Evolutionary conservation across 495 filamentous ascomycete species (phyloP), one percentile per base, ranked within the genome.

Genomic region (Penicillium tannophilum): DNA sequence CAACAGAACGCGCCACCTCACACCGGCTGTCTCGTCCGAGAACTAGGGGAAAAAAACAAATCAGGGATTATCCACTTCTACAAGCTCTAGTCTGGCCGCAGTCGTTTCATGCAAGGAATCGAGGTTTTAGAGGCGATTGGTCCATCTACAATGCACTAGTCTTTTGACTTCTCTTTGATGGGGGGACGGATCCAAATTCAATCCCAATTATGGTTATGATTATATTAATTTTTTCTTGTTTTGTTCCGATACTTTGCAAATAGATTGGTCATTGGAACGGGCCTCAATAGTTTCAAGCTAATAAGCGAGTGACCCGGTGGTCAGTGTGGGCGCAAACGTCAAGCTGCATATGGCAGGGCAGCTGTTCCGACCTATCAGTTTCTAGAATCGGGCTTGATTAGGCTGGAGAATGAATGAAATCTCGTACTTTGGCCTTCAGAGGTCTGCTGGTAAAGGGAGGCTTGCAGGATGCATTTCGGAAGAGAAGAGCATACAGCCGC

Each of bases 81-180:
- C 14, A 36, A 36, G 3, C 33, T 36, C 20, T 23, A 23, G 10
- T 14, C 33, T 42, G 48, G 41, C 44, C 33, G 50, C 48, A 55
- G 52, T 31, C 30, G 52, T 41, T 47, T 60, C 46, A 66, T 65
- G 67, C 60, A 70, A 70, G 67, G 62, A 65, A 60, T 66, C 54
- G 48, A 64, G 59, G 50, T 57, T 52, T 50, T 52, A 64, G 57
- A 61, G 59, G 51, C 64, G 54, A 69, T 69, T 67, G 67, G 67
- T 47, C 60, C 57, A 62, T 60, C 59, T 49, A 20, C 33, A 33
- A 6, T 36, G 19, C 16, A 52, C 30, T 31, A 24, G 35, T 33
- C 10, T 36, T 36, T 41, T 16, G 39, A 16, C 8, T 50, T n/a
- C 9, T n/a, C 17, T 52, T 39, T 36, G 10, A 17, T 39, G 47